Evolutionary conservation across 176 grass and related monocot species (phyloP).

Genomic region (Tillandsia leiboldiana): DNA sequence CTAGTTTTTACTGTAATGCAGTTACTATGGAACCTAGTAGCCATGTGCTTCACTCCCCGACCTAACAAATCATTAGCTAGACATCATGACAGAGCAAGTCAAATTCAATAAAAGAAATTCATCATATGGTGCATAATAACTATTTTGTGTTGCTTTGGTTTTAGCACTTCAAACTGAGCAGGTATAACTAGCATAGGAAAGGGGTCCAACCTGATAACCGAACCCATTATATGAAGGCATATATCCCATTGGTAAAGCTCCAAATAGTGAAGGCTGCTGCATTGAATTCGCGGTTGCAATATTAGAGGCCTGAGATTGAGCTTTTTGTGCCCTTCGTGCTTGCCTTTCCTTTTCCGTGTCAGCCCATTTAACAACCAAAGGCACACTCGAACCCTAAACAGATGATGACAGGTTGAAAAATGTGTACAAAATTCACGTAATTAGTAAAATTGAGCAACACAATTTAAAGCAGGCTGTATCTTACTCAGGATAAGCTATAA

Average conservation of each 20-base stretch:
- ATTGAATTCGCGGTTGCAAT: slow-evolving; percentile 44
- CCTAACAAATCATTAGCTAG: no score
- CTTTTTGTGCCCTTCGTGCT: slow-evolving; percentile 84
- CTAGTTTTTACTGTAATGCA: no score
- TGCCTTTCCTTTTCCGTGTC: slow-evolving; percentile 99
- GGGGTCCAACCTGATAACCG: slow-evolving; percentile 68
- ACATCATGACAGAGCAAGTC: no score
- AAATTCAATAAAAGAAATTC: no score
- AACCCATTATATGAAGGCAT: slow-evolving; percentile 93
- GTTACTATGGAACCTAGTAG: no score
- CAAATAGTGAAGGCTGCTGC: slow-evolving; percentile 79
- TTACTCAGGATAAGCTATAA: no score
- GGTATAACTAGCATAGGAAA: not conserved
- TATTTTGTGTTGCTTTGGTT: no score
- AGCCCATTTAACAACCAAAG: slow-evolving; percentile 99
- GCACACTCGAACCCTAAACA: slow-evolving; percentile 85
- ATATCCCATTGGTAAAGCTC: slow-evolving; percentile 84
- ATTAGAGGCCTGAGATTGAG: slow-evolving; percentile 59
- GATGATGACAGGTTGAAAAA: not conserved
- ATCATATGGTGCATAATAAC: no score
- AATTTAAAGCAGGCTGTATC: not conserved
- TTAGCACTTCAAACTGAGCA: not conserved
- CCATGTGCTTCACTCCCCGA: no score
- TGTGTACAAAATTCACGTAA: slow-evolving; percentile 1
- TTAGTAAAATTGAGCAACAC: slow-evolving; percentile 3